Conservation (phyloP, 2,329 filamentous ascomycete species). For the Keithomyces neogunnii region DNA sequence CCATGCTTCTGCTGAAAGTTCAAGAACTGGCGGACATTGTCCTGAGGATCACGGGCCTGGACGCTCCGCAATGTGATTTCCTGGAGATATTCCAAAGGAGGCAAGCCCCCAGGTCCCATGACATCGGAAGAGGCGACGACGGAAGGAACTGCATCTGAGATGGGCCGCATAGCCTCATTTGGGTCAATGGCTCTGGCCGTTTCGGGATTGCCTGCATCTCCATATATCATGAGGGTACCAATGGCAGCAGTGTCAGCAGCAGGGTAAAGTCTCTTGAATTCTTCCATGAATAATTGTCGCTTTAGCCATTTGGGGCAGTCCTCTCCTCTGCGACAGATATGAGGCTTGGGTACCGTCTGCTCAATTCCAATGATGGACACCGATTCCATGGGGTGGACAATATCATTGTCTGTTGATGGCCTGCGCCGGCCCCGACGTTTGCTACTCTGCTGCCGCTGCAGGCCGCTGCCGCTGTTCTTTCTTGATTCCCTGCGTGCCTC, state of each 20-base stretch:
- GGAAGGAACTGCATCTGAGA: slow-evolving; percentile 70
- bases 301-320: slow-evolving; percentile 75
- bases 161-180: slow-evolving; percentile 51
- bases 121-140: slow-evolving; percentile 88
- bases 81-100: slow-evolving; percentile 62
- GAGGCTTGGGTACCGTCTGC: slow-evolving; percentile 75
- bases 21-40: slow-evolving; percentile 88
- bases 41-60: slow-evolving; percentile 71
- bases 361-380: slow-evolving; percentile 90
- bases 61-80: slow-evolving; percentile 64
- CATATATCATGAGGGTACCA: slow-evolving; percentile 67
- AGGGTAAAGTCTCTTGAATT: slow-evolving; percentile 68
- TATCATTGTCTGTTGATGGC: slow-evolving; percentile 46
- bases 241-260: slow-evolving; percentile 44
- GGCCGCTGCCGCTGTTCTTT: slow-evolving; percentile 25
- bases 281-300: slow-evolving; percentile 68
- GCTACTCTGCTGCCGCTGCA: slow-evolving; percentile 31
- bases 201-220: slow-evolving; percentile 68
- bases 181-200: slow-evolving; percentile 51
- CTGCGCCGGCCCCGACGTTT: slow-evolving; percentile 30
- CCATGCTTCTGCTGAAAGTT: slow-evolving; percentile 63
- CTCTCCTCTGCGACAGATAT: slow-evolving; percentile 79
- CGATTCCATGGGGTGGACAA: slow-evolving; percentile 71
- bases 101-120: slow-evolving; percentile 59
- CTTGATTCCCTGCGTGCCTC: slow-evolving; percentile 38